phyloP scores from a whole-genome alignment of 805 yeast genomes.

The Starmerella riodocensis region DNA sequence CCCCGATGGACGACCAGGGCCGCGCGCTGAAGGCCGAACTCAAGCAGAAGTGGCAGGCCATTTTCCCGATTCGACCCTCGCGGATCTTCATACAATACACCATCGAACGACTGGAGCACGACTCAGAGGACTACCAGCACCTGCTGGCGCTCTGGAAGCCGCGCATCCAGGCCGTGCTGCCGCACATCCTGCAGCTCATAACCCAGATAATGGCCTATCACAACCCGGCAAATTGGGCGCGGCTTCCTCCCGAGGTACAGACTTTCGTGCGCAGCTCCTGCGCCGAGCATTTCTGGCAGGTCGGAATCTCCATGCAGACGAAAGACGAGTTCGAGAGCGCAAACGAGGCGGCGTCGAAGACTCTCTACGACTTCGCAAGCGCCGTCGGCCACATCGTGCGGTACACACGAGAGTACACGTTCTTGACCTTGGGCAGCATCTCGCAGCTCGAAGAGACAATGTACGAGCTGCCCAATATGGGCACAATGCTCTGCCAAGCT shows the following conservation, averaged over 20 bases:
- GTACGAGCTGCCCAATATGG: conserved; percentile 74
- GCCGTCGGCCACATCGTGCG: conserved; percentile 92
- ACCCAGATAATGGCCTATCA: conserved; percentile 90
- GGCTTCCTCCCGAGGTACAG: conserved; percentile 78
- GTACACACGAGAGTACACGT: conserved; percentile 92
- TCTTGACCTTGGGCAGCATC: conserved; percentile 76
- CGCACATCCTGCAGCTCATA: conserved; percentile 74
- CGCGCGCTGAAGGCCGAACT: conserved; percentile 57
- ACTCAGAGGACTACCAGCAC: conserved; percentile 57
- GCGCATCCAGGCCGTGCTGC: conserved; percentile 78
- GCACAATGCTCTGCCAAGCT: conserved; percentile 65
- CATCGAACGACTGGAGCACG: conserved; percentile 76
- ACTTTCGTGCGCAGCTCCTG: conserved; percentile 81
- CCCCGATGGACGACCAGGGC: conserved; percentile 86
- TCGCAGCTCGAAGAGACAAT: conserved; percentile 80
- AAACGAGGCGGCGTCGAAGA: conserved; percentile 83
- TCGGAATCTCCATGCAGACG: conserved; percentile 87
- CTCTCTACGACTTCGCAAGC: conserved; percentile 92
- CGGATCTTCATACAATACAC: conserved; percentile 90
- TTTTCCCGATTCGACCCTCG: conserved; percentile 92
- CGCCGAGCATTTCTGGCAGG: conserved; percentile 95
- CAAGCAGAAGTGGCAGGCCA: conserved; percentile 82
- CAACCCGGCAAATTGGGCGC: conserved; percentile 83
- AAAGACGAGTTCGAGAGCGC: conserved; percentile 91
- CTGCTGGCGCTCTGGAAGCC: conserved; percentile 81